Percentiles rank a stretch among this genome's conserved stretches.
Evolutionary conservation across 1,139 yeast genomes (phyloP).

Genomic region (Diutina pseudorugosa): DNA sequence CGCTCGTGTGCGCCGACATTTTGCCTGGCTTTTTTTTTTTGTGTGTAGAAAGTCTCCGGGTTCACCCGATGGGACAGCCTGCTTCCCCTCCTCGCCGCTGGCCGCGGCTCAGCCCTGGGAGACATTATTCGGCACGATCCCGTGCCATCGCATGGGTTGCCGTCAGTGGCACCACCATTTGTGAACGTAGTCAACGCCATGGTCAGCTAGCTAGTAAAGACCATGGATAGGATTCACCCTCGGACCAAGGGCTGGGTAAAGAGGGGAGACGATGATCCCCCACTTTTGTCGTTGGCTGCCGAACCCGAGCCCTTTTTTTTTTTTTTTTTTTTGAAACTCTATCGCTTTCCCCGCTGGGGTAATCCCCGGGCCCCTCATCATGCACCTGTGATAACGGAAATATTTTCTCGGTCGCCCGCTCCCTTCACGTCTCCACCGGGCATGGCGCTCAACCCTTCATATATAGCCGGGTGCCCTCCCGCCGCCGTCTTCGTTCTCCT

Average conservation of each 20-base stretch:
- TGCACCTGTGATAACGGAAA: slow-evolving; percentile 3
- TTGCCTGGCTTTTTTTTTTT: neutral
- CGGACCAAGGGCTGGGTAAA: no score
- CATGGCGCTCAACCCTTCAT: neutral
- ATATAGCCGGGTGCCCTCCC: neutral
- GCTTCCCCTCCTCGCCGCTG: neutral
- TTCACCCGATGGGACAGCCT: neutral
- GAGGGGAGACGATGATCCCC: neutral
- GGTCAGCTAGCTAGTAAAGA: no score
- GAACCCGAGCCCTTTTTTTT: no score
- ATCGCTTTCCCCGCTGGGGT: neutral
- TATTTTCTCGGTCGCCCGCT: neutral
- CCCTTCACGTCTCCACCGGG: neutral
- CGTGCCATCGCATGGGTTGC: no score
- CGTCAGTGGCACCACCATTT: no score
- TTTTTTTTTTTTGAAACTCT: neutral
- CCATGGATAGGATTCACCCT: no score
- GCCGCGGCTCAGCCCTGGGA: neutral
- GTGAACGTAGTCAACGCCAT: no score
- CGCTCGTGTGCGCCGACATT: neutral
- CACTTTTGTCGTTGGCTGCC: neutral
- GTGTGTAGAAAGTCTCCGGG: neutral
- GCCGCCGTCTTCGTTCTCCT: neutral
- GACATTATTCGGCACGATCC: no score
- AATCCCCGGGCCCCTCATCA: slow-evolving; percentile 2